Base-by-base conservation (phyloP, 352 stramenopile species). In the Blastocystis sp. region DNA sequence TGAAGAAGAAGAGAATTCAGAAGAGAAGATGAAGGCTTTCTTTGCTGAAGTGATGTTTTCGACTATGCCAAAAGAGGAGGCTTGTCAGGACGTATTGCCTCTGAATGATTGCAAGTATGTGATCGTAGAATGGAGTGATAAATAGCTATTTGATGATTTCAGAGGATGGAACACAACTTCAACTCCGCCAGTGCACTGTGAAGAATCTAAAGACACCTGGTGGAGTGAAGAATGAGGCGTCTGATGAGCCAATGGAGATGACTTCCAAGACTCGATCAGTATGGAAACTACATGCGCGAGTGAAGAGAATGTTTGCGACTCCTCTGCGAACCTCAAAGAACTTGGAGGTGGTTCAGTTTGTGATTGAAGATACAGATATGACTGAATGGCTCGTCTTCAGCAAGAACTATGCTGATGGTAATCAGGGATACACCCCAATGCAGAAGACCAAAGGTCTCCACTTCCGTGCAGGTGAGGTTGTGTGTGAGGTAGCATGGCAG, bases 401-500 rank as follows among this genome's bases (percentile, higher is more conserved):
- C 13, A 66, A 68, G 22, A 84, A 84, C 33, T 54, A 69, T 22
- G 73, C 44, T n/a, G 48, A 84, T 19, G 51, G 51, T 22, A 66
- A 84, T 1, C 44, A 66, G 15, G n/a, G 51, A n/a, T 84, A 68
- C 51, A 68, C 53, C 7, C 73, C 73, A 0, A 84, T 84, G 73
- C 51, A 17, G 2, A 84, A 66, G 53, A 69, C 48, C n/a, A 84
- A 84, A 51, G 73, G 60, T 0, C 66, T 89, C 22, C 60, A 78
- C 60, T 89, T 89, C 60, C 60, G 76, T 6, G n/a, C 27, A 42
- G 66, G 66, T 33, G 78, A 89, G 30, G 48, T 79, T 27, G 78
- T 89, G n/a, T 76, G 78, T 56, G 78, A 89, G 33, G 69, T 53
- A 7, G 66, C 78, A 0, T 89, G 78, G 78, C 78, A 89, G 33